Percentiles rank a stretch among this genome's conserved stretches.
Conservation (phyloP, 2,329 filamentous ascomycete genomes). For the Claviceps arundinis region DNA sequence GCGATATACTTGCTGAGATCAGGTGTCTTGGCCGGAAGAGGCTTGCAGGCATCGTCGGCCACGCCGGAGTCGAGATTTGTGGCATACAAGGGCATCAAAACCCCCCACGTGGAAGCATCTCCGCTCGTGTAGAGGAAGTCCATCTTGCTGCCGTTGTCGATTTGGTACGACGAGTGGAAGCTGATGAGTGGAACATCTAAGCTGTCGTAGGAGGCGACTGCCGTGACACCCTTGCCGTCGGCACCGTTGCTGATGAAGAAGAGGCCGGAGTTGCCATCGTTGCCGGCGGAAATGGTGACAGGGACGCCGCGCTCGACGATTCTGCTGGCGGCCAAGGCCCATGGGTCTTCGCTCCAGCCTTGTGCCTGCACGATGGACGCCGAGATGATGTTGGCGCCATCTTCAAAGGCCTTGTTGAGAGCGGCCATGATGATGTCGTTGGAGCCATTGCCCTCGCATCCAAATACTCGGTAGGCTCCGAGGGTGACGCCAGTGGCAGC, state of each 20-base stretch:
- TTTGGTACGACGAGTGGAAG: slow-evolving; percentile 21
- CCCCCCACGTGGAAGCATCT: slow-evolving; percentile 5
- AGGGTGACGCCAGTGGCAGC: slow-evolving; percentile 26
- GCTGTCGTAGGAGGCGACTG: slow-evolving; percentile 31
- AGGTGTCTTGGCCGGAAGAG: slow-evolving; percentile 31
- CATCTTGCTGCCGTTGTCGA: slow-evolving; percentile 10
- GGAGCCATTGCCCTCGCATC: slow-evolving; percentile 16
- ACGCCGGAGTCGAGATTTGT: slow-evolving; percentile 20
- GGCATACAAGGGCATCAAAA: slow-evolving; percentile 15
- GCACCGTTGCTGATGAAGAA: slow-evolving; percentile 27
- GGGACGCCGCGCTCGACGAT: slow-evolving; percentile 30
- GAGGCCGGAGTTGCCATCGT: slow-evolving; percentile 26
- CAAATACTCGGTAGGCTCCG: slow-evolving; percentile 25
- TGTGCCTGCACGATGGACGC: too few species aligned
- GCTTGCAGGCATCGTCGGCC: slow-evolving; percentile 17
- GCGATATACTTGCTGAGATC: slow-evolving; percentile 40
- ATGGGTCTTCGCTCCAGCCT: slow-evolving; percentile 18
- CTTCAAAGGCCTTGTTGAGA: slow-evolving; percentile 26
- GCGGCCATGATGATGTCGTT: slow-evolving; percentile 27
- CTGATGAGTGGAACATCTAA: slow-evolving; percentile 23
- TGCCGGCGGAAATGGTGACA: slow-evolving; percentile 29
- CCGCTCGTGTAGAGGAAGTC: background rate
- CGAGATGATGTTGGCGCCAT: slow-evolving; percentile 23
- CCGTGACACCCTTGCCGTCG: slow-evolving; percentile 26
- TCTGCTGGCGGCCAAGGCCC: slow-evolving; percentile 24